Evolutionary conservation across 768 basidiomycete species (phyloP).

Genomic region (Lactarius evosmus): DNA sequence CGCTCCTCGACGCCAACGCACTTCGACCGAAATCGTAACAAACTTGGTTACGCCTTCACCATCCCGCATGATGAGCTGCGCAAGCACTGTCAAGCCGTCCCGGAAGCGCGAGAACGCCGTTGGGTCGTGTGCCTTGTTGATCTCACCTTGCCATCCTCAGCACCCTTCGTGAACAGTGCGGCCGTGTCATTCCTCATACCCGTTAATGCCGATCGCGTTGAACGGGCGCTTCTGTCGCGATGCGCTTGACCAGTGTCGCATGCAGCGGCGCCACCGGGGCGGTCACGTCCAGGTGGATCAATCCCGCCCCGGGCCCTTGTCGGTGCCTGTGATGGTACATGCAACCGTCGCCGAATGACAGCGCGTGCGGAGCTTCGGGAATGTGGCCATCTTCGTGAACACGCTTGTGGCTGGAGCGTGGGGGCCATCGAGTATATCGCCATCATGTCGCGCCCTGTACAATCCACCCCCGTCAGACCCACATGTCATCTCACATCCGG

Average conservation of each 20-base stretch:
- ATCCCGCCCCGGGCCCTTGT: constrained; percentile 98
- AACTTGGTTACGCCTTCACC: constrained; percentile 99
- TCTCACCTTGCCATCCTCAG: constrained; percentile 49
- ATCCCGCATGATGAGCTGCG: constrained; percentile 92
- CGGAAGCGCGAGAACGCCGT: constrained; percentile 71
- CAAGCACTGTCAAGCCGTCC: constrained; percentile 74
- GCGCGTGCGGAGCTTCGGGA: constrained; percentile 92
- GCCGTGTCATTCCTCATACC: constrained; percentile 96
- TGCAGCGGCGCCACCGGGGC: constrained; percentile 65
- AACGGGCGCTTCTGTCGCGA: constrained; percentile 92
- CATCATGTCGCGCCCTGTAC: too few relatives aligned
- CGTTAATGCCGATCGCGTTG: constrained; percentile 96
- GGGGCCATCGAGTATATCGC: too few relatives aligned
- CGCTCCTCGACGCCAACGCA: constrained; percentile 35
- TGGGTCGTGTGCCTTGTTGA: constrained; percentile 61
- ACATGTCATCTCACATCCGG: too few relatives aligned
- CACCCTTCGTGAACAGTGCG: constrained; percentile 86
- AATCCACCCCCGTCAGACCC: too few relatives aligned
- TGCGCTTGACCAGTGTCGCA: constrained; percentile 82
- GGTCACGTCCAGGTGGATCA: constrained; percentile 97
- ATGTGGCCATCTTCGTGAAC: constrained; percentile 99
- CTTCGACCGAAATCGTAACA: constrained; percentile 88
- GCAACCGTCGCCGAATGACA: constrained; percentile 56
- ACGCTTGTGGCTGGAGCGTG: too few relatives aligned
- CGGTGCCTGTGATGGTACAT: constrained; percentile 90